A percentile compares a stretch with the other conserved stretches of the same genome.
phyloP scores from a whole-genome alignment of 2,329 filamentous ascomycete genomes.

The Aureobasidium sp. region DNA sequence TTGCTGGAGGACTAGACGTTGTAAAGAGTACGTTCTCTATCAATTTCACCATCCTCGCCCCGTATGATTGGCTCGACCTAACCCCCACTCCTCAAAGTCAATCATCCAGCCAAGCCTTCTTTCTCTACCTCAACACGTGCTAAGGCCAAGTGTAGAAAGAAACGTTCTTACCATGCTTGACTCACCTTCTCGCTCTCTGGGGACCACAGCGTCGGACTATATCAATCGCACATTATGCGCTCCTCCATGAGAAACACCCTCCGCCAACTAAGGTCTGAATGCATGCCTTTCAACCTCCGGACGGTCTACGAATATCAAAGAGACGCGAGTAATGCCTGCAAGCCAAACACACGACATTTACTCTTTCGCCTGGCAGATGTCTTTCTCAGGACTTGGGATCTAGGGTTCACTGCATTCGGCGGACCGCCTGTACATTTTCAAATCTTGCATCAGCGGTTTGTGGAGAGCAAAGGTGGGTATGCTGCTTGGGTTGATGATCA shows the following conservation, averaged over 20 bases:
- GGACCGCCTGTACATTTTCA: slow-evolving; percentile 65
- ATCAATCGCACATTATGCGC: neutral
- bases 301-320: neutral
- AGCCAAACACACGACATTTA: neutral
- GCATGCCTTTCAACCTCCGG: neutral
- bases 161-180: neutral
- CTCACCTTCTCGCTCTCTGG: too few species aligned
- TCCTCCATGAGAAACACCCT: neutral
- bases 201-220: too few species aligned
- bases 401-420: slow-evolving; percentile 60
- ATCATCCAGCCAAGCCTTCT: neutral
- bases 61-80: neutral
- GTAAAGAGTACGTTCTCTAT: neutral
- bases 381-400: slow-evolving; percentile 41
- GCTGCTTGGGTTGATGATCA: slow-evolving; percentile 60
- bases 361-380: neutral
- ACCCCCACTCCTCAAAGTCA: neutral
- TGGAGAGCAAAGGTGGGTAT: slow-evolving; percentile 41
- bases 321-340: neutral
- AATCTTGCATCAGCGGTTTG: slow-evolving; percentile 58
- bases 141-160: neutral
- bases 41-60: neutral
- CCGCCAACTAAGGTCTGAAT: neutral
- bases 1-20: too few species aligned
- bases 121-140: neutral